Conservation (phyloP, 768 basidiomycete genomes). For the Auricularia cornea region DNA sequence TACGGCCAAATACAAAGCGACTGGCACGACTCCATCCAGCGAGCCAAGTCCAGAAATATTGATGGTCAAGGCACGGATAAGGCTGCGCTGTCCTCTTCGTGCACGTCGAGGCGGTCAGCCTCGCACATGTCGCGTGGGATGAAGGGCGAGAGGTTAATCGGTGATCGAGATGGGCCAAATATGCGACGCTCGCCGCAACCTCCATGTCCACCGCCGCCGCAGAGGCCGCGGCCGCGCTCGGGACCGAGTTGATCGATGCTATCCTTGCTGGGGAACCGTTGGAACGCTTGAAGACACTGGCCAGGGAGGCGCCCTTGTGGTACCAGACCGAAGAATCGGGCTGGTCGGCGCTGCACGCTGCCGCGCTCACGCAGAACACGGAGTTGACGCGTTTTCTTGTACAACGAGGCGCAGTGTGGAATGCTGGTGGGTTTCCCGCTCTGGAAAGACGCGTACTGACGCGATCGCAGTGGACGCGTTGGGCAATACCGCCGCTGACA, state of each 20-base stretch:
- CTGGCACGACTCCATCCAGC: no score
- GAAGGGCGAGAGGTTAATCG: no score
- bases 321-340: conserved; percentile 77
- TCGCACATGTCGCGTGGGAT: no score
- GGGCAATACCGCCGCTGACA: conserved; percentile 80
- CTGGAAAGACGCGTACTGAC: neutral
- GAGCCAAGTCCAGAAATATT: no score
- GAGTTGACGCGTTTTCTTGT: conserved; percentile 61
- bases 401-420: conserved; percentile 85
- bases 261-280: conserved; percentile 44
- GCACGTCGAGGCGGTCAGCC: no score
- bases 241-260: conserved; percentile 48
- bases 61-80: no score
- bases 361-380: conserved; percentile 61
- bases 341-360: conserved; percentile 79
- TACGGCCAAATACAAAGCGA: no score
- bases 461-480: conserved; percentile 56
- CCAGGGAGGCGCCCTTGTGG: conserved; percentile 76
- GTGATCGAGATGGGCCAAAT: no score
- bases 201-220: neutral
- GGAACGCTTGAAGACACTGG: conserved; percentile 38
- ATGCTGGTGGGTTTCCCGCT: conserved; percentile 45
- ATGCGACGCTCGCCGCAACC: neutral
- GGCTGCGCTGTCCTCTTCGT: no score
- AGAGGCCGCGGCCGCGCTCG: conserved; percentile 42